Percentiles rank a stretch among this genome's conserved stretches.
These are phyloP conservation scores for Purshia tridentata DNA, from an alignment of 306 rosid species.

Conservation along the genomic window DNA sequence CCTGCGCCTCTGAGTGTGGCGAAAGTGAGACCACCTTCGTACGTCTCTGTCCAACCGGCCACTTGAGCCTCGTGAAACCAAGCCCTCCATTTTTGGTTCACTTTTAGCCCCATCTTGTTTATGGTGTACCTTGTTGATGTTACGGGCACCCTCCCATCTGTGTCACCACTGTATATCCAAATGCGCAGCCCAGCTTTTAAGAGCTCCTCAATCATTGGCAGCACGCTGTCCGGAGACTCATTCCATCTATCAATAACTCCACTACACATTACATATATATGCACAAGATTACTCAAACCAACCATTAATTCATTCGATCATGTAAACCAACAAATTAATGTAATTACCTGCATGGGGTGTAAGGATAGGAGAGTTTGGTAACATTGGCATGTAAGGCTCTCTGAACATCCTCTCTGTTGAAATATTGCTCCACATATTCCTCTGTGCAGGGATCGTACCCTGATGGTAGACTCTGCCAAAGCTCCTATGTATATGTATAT, in stretches of 20 bases:
- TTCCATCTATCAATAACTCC: conserved; percentile 45
- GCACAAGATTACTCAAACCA: no score
- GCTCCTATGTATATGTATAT: conserved; percentile 23
- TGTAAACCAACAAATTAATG: no score
- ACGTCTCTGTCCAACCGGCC: conserved; percentile 60
- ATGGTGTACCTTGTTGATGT: conserved; percentile 62
- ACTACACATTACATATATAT: conserved; percentile 17
- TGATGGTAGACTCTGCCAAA: conserved; percentile 52
- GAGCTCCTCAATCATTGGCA: conserved; percentile 49
- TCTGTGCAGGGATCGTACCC: conserved; percentile 67
- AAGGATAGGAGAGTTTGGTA: conserved; percentile 52
- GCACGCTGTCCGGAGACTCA: conserved; percentile 45
- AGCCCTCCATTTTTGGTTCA: conserved; percentile 50
- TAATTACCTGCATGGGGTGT: conserved; percentile 65
- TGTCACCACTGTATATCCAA: conserved; percentile 73
- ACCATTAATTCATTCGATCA: no score
- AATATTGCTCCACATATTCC: conserved; percentile 37
- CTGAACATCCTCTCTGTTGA: conserved; percentile 62
- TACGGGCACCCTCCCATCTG: conserved; percentile 67
- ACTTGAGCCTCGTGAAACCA: conserved; percentile 55
- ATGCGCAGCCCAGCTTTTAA: conserved; percentile 55
- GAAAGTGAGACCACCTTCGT: conserved; percentile 52
- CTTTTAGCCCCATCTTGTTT: conserved; percentile 41
- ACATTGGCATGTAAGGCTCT: conserved; percentile 60
- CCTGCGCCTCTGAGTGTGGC: conserved; percentile 76